Conservation (phyloP, 2,329 filamentous ascomycete species). For the Aspergillus caelatus region DNA sequence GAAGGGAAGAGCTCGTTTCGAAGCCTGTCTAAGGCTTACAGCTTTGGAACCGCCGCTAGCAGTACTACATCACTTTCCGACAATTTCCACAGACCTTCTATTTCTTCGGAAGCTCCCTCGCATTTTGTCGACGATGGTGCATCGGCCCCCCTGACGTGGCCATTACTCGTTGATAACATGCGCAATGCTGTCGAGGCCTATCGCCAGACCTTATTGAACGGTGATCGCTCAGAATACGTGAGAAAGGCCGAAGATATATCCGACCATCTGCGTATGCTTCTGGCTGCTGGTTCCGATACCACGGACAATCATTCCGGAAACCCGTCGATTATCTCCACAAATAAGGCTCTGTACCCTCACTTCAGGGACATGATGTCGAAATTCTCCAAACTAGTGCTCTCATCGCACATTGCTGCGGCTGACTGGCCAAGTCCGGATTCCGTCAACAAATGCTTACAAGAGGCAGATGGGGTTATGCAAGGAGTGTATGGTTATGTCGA, state of each 20-base stretch:
- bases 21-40: conserved; percentile 27
- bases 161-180: conserved; percentile 88
- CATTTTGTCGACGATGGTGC: conserved; percentile 92
- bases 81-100: conserved; percentile 47
- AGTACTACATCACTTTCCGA: conserved; percentile 59
- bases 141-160: conserved; percentile 82
- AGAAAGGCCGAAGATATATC: conserved; percentile 96
- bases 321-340: conserved; percentile 98
- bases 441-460: conserved; percentile 90
- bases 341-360: conserved; percentile 94
- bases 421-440: conserved; percentile 96
- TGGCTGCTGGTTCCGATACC: conserved; percentile 94
- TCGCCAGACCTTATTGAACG: conserved; percentile 81
- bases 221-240: conserved; percentile 86
- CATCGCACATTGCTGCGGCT: conserved; percentile 93
- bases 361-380: conserved; percentile 99
- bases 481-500: conserved; percentile 97
- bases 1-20: conserved; percentile 49
- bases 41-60: conserved; percentile 52
- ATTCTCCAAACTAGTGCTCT: conserved; percentile 98
- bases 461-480: conserved; percentile 93
- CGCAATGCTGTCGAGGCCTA: conserved; percentile 87
- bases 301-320: conserved; percentile 99
- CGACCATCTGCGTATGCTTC: conserved; percentile 86
- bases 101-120: conserved; percentile 63